Base-by-base conservation (phyloP, 768 basidiomycete species). In the Coprinellus micaceus region DNA sequence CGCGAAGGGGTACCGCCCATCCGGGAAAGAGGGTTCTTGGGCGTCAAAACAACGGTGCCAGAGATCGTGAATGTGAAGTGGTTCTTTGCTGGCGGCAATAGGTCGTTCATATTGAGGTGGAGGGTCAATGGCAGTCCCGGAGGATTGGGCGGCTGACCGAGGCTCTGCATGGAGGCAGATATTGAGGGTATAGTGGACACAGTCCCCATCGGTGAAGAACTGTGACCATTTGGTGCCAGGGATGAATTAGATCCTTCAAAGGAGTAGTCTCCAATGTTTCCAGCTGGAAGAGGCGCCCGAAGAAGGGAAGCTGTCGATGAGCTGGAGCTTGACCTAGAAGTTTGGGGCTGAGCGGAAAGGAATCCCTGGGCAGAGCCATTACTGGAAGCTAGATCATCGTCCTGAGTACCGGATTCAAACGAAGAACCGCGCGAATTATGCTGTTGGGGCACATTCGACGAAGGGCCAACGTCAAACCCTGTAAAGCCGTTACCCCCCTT, bases 41-140 rank as follows among this genome's bases (percentile, higher is more conserved):
- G 74, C 4, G 77, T 77, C 29, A 92, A 69, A 3, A 91, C 72
- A 43, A 91, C 74, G 6, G 78, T 83, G 5, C 89, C 89, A 11
- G 78, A 76, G 45, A 91, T 80, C 11, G 73, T 78, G 68, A 91
- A 89, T 4, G 78, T 79, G 63, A 92, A 86, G 15, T 74, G 62
- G 57, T 83, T 85, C 69, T 84, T 87, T 26, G 77, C 71, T 9
- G 88, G 82, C 2, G 83, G 80, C 24, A 83, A 74, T 6, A 91
- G 73, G 40, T 91, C 88, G 61, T 89, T 88, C 77, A 91, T 89
- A 64, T 91, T 90, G 57, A 93, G 61, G 65, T 91, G 89, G 9
- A 91, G 69, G 0, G 88, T 89, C 44, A 93, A 76, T 2, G 88
- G 85, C 13, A 77, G 71, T 19, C 78, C 78, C 1, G 89, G 89